These are phyloP conservation scores for Tuber calosporum DNA, from an alignment of 495 filamentous ascomycete species.

Conservation along the genomic window DNA sequence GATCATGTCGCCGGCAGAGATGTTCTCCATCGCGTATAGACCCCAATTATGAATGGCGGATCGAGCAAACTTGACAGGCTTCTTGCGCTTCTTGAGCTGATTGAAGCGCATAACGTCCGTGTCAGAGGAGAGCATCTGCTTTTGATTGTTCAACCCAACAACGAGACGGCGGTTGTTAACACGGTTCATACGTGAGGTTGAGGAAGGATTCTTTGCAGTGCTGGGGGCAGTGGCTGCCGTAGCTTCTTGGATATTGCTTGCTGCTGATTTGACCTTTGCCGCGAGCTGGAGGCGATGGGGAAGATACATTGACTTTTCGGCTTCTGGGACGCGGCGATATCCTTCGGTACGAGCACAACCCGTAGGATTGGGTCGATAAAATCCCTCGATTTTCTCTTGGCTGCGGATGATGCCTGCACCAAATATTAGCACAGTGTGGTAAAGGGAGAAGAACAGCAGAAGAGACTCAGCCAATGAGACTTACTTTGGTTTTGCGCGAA, in stretches of 20 bases:
- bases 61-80: constrained; percentile 93
- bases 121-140: constrained; percentile 75
- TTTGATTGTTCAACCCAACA: constrained; percentile 89
- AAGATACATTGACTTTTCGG: constrained; percentile 95
- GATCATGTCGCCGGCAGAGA: constrained; percentile 97
- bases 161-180: constrained; percentile 91
- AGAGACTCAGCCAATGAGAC: constrained; percentile 29
- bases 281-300: constrained; percentile 93
- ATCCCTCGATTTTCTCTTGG: constrained; percentile 65
- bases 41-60: constrained; percentile 99
- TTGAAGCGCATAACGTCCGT: constrained; percentile 93
- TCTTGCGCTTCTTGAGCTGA: constrained; percentile 98
- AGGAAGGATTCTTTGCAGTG: constrained; percentile 39
- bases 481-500: constrained; percentile 49
- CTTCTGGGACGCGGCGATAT: constrained; percentile 84
- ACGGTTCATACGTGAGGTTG: constrained; percentile 75
- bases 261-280: constrained; percentile 64
- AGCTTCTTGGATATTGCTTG: constrained; percentile 52
- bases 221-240: constrained; percentile 27
- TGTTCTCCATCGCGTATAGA: constrained; percentile 94
- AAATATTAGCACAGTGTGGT: constrained; percentile 10
- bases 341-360: constrained; percentile 89
- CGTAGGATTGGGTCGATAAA: constrained; percentile 77
- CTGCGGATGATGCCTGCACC: constrained; percentile 48
- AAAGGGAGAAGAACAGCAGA: constrained; percentile 29